These are phyloP conservation scores for Capsella rubella DNA, from an alignment of 441 rosid species.

Conservation along the genomic window DNA sequence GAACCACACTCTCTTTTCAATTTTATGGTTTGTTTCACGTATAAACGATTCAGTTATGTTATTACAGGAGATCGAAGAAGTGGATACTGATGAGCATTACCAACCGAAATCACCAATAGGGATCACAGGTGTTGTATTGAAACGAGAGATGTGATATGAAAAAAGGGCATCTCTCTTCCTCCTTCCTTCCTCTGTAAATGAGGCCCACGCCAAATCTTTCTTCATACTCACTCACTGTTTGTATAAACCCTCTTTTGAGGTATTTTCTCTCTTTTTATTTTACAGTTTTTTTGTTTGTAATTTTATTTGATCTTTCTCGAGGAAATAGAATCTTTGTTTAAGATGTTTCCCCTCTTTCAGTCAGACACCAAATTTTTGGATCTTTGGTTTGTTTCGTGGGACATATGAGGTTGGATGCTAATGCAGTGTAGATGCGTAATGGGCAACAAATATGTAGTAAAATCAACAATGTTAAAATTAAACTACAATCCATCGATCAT, in stretches of 20 bases:
- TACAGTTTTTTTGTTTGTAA: conserved; percentile 35
- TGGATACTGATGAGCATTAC: conserved; percentile 85
- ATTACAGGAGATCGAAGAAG: conserved; percentile 88
- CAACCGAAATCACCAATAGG: conserved; percentile 69
- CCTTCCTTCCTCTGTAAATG: conserved; percentile 42
- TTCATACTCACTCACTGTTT: conserved; percentile 22
- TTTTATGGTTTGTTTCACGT: conserved; percentile 10
- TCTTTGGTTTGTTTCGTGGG: too few species aligned
- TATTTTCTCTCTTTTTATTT: neutral
- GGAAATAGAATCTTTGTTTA: conserved; percentile 34
- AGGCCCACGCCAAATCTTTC: conserved; percentile 36
- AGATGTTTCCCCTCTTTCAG: neutral
- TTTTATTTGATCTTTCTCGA: conserved; percentile 26
- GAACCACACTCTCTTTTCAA: conserved; percentile 1
- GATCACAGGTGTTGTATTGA: conserved; percentile 59
- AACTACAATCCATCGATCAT: conserved; percentile 6
- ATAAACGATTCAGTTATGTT: neutral
- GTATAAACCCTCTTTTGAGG: conserved; percentile 23
- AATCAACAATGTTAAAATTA: too few species aligned
- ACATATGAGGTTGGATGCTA: too few species aligned
- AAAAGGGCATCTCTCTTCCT: neutral
- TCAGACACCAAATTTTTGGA: too few species aligned
- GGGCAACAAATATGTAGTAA: too few species aligned
- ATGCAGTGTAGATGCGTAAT: too few species aligned
- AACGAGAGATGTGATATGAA: conserved; percentile 49